Percentiles rank a stretch among this genome's conserved stretches.
Evolutionary conservation across 2,329 filamentous ascomycete genomes (phyloP).

Genomic region (Grosmannia huntii): DNA sequence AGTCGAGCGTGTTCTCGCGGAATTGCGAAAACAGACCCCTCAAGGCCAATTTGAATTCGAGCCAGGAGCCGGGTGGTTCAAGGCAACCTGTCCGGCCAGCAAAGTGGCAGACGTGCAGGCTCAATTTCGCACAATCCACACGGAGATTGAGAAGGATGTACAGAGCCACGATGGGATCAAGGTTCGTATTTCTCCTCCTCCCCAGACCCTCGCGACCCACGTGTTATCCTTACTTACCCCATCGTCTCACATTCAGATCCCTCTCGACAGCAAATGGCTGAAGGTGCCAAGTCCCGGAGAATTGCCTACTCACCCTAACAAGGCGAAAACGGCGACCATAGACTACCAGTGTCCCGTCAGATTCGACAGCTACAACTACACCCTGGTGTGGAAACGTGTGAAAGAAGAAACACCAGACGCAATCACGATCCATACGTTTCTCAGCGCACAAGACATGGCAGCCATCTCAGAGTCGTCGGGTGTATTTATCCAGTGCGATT

Average conservation of each 20-base stretch:
- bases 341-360: conserved; percentile 9
- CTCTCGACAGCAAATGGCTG: conserved; percentile 3
- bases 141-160: conserved; percentile 4
- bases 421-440: conserved; percentile 9
- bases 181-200: background rate
- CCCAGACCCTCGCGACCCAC: too few species aligned
- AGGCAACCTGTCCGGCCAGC: conserved; percentile 10
- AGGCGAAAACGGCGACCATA: background rate
- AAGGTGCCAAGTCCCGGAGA: background rate
- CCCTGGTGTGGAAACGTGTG: conserved; percentile 14
- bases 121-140: conserved; percentile 7
- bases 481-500: conserved; percentile 5
- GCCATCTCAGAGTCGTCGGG: conserved; percentile 7
- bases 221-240: background rate
- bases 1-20: conserved; percentile 12
- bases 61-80: conserved; percentile 14
- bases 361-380: conserved; percentile 8
- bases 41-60: conserved; percentile 15
- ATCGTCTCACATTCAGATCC: background rate
- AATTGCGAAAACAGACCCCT: conserved; percentile 11
- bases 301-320: background rate
- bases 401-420: conserved; percentile 11
- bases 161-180: background rate
- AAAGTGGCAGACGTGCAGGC: conserved; percentile 8
- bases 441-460: conserved; percentile 5